Percentiles rank a stretch among this genome's conserved stretches.
These are phyloP conservation scores for Shiraia bambusicola DNA, from an alignment of 2,329 filamentous ascomycete genomes.

Conservation along the genomic window DNA sequence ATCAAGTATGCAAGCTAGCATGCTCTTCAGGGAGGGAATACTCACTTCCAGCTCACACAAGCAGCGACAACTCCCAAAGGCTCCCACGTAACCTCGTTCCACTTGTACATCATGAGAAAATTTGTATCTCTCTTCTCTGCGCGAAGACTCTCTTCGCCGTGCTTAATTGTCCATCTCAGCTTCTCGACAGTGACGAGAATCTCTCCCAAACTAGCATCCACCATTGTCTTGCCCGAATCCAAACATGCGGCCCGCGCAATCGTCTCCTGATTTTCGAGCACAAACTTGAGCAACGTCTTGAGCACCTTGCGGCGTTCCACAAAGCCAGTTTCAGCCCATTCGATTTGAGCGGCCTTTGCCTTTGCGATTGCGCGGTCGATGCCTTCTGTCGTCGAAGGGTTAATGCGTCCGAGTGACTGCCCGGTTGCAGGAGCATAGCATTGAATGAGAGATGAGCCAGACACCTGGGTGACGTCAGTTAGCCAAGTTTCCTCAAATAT, in stretches of 20 bases:
- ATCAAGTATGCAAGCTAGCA: background rate
- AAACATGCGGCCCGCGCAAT: conserved; percentile 85
- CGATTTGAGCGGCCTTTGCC: conserved; percentile 70
- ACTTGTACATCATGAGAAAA: conserved; percentile 93
- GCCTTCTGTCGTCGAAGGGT: conserved; percentile 71
- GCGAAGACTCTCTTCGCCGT: conserved; percentile 79
- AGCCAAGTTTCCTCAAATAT: background rate
- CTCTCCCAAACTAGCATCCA: conserved; percentile 92
- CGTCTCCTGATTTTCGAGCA: conserved; percentile 84
- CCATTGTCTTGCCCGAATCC: conserved; percentile 93
- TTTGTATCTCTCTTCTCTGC: conserved; percentile 79
- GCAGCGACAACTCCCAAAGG: conserved; percentile 90
- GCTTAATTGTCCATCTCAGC: conserved; percentile 87
- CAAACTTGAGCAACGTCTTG: conserved; percentile 74
- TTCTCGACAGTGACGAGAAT: conserved; percentile 93
- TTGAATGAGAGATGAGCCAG: conserved; percentile 69
- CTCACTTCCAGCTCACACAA: conserved; percentile 93
- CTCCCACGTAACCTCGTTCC: conserved; percentile 86
- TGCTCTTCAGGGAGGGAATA: conserved; percentile 3
- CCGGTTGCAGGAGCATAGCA: conserved; percentile 92
- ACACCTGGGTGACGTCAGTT: conserved; percentile 45
- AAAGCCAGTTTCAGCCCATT: conserved; percentile 80
- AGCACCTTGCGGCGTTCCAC: conserved; percentile 75
- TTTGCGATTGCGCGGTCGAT: conserved; percentile 78
- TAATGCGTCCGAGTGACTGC: conserved; percentile 74